Conservation (phyloP, 1,284 basidiomycete species). For the Trametes polyzona region DNA sequence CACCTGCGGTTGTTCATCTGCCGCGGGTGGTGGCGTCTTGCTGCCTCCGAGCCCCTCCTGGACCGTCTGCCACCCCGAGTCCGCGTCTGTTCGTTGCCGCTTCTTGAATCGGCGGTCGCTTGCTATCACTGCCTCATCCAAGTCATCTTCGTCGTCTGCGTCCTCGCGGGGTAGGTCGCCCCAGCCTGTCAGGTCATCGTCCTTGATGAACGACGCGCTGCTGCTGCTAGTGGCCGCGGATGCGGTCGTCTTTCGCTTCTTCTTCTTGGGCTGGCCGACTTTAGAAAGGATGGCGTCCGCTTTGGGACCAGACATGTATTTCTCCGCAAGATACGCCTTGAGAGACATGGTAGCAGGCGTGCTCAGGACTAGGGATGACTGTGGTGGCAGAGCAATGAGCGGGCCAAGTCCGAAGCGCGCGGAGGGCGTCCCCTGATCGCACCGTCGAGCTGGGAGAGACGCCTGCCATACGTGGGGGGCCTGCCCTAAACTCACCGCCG, state of each 20-base stretch:
- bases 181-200: slow-evolving; percentile 72
- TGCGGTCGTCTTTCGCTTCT: slow-evolving; percentile 69
- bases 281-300: slow-evolving; percentile 90
- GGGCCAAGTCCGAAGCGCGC: not conserved
- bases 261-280: slow-evolving; percentile 72
- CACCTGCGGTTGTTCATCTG: slow-evolving; percentile 73
- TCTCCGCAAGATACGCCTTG: slow-evolving; percentile 79
- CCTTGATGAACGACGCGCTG: slow-evolving; percentile 49
- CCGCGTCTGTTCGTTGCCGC: slow-evolving; percentile 51
- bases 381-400: not conserved
- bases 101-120: slow-evolving; percentile 80
- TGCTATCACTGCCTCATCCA: slow-evolving; percentile 62
- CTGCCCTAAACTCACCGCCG: slow-evolving; percentile 22
- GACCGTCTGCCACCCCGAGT: slow-evolving; percentile 62
- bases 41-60: slow-evolving; percentile 50
- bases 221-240: slow-evolving; percentile 37
- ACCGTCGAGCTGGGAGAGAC: not conserved
- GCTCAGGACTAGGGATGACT: not conserved
- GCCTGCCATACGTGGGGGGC: not conserved
- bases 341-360: slow-evolving; percentile 34
- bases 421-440: not conserved
- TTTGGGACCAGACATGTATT: slow-evolving; percentile 97
- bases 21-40: slow-evolving; percentile 54
- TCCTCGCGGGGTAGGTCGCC: slow-evolving; percentile 53
- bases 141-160: slow-evolving; percentile 58